Evolutionary conservation across 331 rosid genomes (phyloP), one percentile per base, ranked within the genome.

Genomic region (Pyracantha coccinea): DNA sequence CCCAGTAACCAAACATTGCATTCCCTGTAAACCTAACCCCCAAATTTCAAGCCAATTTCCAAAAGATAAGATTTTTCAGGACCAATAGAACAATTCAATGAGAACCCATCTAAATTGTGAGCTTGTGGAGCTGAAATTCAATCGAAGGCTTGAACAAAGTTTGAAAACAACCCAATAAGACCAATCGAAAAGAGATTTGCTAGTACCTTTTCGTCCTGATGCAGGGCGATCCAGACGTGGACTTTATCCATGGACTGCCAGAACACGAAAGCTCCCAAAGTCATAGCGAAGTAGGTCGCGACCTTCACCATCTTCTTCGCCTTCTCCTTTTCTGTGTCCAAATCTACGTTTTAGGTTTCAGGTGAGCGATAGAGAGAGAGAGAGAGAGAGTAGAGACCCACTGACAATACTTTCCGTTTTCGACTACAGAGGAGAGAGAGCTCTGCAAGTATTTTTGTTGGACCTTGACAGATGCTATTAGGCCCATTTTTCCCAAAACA

Each of bases 141-240:
- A 25, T 72, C 19, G 17, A 52, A 68, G 8, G 24, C 20, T 29
- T 58, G 16, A 14, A 14, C 8, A 41, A 1, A 47, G 20, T 0
- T 4, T 23, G 5, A 16, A 44, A 31, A 14, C 6, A 0, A 8
- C 27, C 27, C 20, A 44, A 41, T 41, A 3, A 1, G 15, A 10
- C 0, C 15, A 41, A 41, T 11, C 15, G 47, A 12, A 41, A 54
- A 53, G 29, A 21, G 31, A 6, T 17, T 15, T 11, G 10, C 47
- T 0, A 10, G 15, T 23, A 92, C 99, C 97, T 95, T 95, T 75
- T 95, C 99, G 79, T 95, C 99, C 72, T 95, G 99, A 79, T 19
- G 99, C 38, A 95, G 93, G 82, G 99, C 99, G 87, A 92, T 90
- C 99, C 99, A 95, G 70, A 95, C 92, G 77, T 95, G 99, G 71